These are phyloP conservation scores for Spiromastix sp. DNA, from an alignment of 2,329 filamentous ascomycete genomes.

Conservation along the genomic window DNA sequence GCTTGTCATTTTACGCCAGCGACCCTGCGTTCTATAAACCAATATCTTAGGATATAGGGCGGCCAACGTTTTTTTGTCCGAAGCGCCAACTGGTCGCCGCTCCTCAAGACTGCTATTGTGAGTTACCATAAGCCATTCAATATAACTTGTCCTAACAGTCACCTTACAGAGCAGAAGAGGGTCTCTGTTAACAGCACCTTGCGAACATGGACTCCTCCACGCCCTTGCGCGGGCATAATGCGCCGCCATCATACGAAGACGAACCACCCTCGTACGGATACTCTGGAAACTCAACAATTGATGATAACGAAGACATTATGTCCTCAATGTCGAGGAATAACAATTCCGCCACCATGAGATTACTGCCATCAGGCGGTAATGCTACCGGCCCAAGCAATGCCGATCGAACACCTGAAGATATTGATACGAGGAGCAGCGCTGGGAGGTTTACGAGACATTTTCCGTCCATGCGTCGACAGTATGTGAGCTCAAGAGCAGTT, in stretches of 20 bases:
- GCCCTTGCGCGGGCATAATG: conserved; percentile 15
- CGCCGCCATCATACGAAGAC: conserved; percentile 29
- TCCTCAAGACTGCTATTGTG: too few species aligned
- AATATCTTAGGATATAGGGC: too few species aligned
- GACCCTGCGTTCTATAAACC: too few species aligned
- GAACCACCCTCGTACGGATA: conserved; percentile 33
- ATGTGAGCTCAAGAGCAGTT: conserved; percentile 18
- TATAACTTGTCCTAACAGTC: too few species aligned
- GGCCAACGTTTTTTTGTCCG: too few species aligned
- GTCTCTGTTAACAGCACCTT: too few species aligned
- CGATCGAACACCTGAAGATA: conserved; percentile 6
- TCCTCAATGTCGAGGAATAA: conserved; percentile 14
- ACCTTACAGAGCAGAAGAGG: neutral
- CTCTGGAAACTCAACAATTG: conserved; percentile 22
- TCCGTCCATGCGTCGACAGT: conserved; percentile 19
- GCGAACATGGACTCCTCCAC: conserved; percentile 11
- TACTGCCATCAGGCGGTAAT: conserved; percentile 27
- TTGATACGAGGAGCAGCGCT: conserved; percentile 5
- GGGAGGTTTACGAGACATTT: conserved; percentile 7
- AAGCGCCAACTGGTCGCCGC: too few species aligned
- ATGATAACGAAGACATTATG: conserved; percentile 20
- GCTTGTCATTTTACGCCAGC: too few species aligned
- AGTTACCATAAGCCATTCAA: too few species aligned
- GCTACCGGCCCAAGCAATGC: conserved; percentile 2
- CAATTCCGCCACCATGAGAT: conserved; percentile 33